Evolutionary conservation across 495 filamentous ascomycete species (phyloP), one percentile per base, ranked within the genome.

Genomic region (Neohortaea acidophila): DNA sequence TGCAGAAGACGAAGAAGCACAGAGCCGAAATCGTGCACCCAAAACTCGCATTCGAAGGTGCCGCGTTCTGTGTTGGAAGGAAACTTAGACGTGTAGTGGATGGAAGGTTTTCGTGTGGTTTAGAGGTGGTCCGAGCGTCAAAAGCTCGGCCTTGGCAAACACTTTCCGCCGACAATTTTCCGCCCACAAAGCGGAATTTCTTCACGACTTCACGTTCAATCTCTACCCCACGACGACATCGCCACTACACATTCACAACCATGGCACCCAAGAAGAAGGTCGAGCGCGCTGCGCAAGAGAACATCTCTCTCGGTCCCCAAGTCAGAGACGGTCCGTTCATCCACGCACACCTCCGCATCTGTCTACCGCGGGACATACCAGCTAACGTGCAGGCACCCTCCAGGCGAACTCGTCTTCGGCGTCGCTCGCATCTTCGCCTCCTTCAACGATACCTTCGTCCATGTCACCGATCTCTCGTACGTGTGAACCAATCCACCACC

Each of bases 361-460:
- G 4, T 8, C 25, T 4, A 22, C 18, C 17, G 30, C 42, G 33
- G 33, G 33, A 43, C 11, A 29, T 23, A 19, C n/a, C 31, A 32
- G 10, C 4, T 15, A 48, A n/a, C n/a, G n/a, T n/a, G n/a, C n/a
- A n/a, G n/a, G n/a, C n/a, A n/a, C n/a, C n/a, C n/a, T n/a, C n/a
- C 51, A 83, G 85, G 86, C 63, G 86, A 92, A 67, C 81, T 93
- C 62, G 87, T 96, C 66, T 96, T 96, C 66, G 89, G 91, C 57
- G 85, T 94, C 68, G 89, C 87, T 57, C 81, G 89, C 56, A 99
- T 99, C 70, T 99, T 96, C 69, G 89, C 89, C 52, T 89, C 81
- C 47, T 94, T 96, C 81, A 96, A 93, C 64, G 84, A 92, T 58
- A 92, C 84, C 66, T 91, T 89, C 78, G 84, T 94, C 63, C 89